Percentiles rank a stretch among this genome's conserved stretches.
phyloP scores from a whole-genome alignment of 1,139 yeast species.

The Saccharomycopsis crataegensis region DNA sequence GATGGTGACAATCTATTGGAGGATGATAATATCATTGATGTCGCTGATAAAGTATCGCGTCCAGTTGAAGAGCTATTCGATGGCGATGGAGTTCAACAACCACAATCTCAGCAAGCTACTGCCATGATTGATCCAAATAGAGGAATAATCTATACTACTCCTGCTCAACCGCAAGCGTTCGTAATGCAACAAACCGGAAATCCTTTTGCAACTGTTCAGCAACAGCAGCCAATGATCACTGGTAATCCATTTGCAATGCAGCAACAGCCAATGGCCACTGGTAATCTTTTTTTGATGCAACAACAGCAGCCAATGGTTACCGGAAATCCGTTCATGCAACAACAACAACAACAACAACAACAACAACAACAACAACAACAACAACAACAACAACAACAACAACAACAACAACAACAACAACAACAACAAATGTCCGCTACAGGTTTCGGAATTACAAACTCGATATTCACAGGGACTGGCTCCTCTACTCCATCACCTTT shows the following conservation, averaged over 20 bases:
- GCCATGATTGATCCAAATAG: conserved; percentile 10
- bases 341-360: neutral
- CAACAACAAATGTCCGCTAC: conserved; percentile 1
- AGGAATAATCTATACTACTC: conserved; percentile 3
- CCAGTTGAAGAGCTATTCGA: conserved; percentile 19
- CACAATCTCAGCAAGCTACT: conserved; percentile 5
- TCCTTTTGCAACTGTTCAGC: conserved; percentile 5
- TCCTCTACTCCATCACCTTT: too few species aligned
- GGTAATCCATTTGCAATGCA: conserved; percentile 8
- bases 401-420: neutral
- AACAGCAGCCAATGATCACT: conserved; percentile 4
- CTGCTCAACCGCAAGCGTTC: neutral
- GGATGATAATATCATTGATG: conserved; percentile 12
- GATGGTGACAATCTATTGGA: conserved; percentile 13
- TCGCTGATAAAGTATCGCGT: conserved; percentile 8
- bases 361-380: neutral
- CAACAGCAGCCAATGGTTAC: conserved; percentile 8
- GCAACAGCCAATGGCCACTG: conserved; percentile 7
- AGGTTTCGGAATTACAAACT: neutral
- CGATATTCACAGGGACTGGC: neutral
- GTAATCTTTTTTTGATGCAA: conserved; percentile 1
- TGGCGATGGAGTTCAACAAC: conserved; percentile 7
- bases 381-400: neutral
- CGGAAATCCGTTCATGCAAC: conserved; percentile 17
- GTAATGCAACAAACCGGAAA: conserved; percentile 2